Conservation (phyloP, 108 stramenopile genomes). For the Cyclostephanos invisitatus region DNA sequence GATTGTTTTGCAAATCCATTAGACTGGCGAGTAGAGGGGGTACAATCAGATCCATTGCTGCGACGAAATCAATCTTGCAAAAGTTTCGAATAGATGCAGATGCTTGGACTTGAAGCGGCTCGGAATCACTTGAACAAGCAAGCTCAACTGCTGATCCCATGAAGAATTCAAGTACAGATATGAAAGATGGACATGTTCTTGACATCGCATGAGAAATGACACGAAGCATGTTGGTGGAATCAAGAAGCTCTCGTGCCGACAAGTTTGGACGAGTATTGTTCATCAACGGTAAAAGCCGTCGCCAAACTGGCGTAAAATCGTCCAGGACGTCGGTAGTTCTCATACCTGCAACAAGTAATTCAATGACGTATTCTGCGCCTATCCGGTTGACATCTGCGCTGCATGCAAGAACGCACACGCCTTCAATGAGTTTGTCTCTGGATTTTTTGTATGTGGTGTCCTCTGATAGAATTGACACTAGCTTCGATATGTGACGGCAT, state of each 20-base stretch:
- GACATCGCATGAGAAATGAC: constrained; percentile 32
- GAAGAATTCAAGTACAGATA: constrained; percentile 19
- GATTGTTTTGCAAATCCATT: constrained; percentile 35
- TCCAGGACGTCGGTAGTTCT: constrained; percentile 15
- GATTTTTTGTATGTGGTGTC: constrained; percentile 27
- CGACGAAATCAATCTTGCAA: constrained; percentile 30
- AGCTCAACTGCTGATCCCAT: constrained; percentile 18
- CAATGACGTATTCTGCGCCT: constrained; percentile 35
- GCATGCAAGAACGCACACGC: constrained; percentile 56
- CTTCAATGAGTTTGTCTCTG: constrained; percentile 46
- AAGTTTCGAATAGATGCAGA: constrained; percentile 34
- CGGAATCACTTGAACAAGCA: constrained; percentile 30
- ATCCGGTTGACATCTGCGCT: not conserved
- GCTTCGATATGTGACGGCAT: constrained; percentile 41
- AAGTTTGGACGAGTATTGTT: constrained; percentile 2
- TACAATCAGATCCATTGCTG: constrained; percentile 33
- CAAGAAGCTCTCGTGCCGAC: constrained; percentile 18
- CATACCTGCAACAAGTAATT: constrained; percentile 26
- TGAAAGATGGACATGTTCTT: constrained; percentile 5
- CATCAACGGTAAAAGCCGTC: constrained; percentile 16
- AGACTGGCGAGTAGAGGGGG: constrained; percentile 24
- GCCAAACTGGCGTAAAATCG: constrained; percentile 39
- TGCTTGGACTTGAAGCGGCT: constrained; percentile 23
- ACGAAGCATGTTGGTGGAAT: constrained; percentile 34
- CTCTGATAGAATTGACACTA: constrained; percentile 33